Evolutionary conservation across 1,139 yeast species (phyloP), one percentile per base, ranked within the genome.

Genomic region (Hansenula sp.): DNA sequence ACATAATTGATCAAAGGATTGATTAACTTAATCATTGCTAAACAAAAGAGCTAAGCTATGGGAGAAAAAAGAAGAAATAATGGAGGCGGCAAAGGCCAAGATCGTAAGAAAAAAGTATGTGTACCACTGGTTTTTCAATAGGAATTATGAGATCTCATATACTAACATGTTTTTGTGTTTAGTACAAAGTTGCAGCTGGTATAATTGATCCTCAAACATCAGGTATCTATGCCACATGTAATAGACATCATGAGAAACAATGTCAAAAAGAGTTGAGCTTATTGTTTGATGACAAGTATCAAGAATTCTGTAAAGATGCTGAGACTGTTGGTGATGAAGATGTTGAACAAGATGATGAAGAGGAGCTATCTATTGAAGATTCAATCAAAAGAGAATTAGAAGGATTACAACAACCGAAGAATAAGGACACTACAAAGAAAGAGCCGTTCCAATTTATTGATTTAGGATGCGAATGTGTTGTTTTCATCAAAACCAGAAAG

Each of bases 221-320:
- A 38, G 96, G 98, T 1, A 71, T 88, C 2, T 93, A 84, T 65
- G 96, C 90, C 19, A 87, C 96, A 0, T 88, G 97, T 63, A 75
- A 79, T 41, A 72, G 96, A 55, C 84, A 87, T 37, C 79, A 83
- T 52, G 96, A 91, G 63, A 73, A 76, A 47, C 79, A 77, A 45
- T 86, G 96, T 54, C 77, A 83, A 18, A 78, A 79, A 47, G 98
- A 91, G 62, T 68, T 91, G 55, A 72, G 79, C 54, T 67, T 74
- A 44, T 65, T 90, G 32, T 76, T 91, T 21, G 68, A 71, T 45
- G 84, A 80, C 41, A 80, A 80, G 50, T 66, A 77, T 15, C 77
- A 76, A 46, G 78, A 79, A 53, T 72, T 72, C 47, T 82, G 71
- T 46, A 68, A 66, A 3, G 69, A 76, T 45, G 74, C 55, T 71